Conservation (phyloP, 208 protist genomes). For the Leishmania guyanensis region DNA sequence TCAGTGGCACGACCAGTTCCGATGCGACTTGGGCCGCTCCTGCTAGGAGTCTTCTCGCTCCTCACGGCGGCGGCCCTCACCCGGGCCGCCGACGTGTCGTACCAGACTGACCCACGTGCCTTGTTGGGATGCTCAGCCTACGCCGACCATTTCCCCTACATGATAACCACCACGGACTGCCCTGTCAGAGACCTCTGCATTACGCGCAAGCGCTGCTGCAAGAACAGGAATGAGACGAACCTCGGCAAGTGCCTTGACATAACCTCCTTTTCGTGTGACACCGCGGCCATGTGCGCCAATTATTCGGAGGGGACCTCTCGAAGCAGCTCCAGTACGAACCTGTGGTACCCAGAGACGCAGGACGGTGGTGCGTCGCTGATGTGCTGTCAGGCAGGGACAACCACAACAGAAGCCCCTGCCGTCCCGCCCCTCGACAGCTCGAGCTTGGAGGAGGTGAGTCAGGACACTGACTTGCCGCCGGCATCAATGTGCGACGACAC, state of each 20-base stretch:
- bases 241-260: conserved; percentile 15
- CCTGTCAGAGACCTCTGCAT: conserved; percentile 19
- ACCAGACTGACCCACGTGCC: background rate
- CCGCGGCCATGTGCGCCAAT: conserved; percentile 5
- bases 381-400: conserved; percentile 16
- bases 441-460: background rate
- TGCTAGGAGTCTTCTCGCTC: background rate
- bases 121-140: conserved; percentile 9
- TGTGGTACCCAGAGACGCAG: conserved; percentile 12
- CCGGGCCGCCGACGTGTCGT: background rate
- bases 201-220: conserved; percentile 25
- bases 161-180: conserved; percentile 10
- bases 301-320: background rate
- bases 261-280: conserved; percentile 19
- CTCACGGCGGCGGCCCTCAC: background rate
- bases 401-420: conserved; percentile 13
- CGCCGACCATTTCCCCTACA: conserved; percentile 20
- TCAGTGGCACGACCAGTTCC: background rate
- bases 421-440: conserved; percentile 3
- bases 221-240: background rate
- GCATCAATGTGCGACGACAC: conserved; percentile 11
- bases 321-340: background rate
- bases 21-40: background rate
- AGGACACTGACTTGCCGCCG: background rate
- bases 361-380: conserved; percentile 17